Percentiles rank a stretch among this genome's conserved stretches.
Conservation (phyloP, 495 filamentous ascomycete species). For the Aspergillus ostianus region DNA sequence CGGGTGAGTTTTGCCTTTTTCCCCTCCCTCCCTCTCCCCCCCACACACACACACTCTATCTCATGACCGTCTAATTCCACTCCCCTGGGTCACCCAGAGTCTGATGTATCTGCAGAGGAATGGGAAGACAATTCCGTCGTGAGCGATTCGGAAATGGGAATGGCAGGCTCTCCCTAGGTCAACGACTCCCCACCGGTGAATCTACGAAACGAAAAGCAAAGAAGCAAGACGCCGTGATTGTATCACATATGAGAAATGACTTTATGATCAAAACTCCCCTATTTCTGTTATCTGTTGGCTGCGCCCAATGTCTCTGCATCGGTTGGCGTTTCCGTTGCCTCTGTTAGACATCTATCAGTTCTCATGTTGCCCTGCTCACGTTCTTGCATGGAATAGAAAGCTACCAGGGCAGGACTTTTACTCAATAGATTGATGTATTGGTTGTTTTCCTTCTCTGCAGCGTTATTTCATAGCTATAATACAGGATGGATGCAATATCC, state of each 20-base stretch:
- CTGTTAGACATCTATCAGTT: too few species aligned
- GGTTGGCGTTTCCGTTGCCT: slow-evolving; percentile 21
- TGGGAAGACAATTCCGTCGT: slow-evolving; percentile 48
- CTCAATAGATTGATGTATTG: background rate
- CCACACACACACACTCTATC: too few species aligned
- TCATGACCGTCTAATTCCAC: slow-evolving; percentile 21
- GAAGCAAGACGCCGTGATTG: slow-evolving; percentile 17
- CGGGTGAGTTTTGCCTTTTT: slow-evolving; percentile 35
- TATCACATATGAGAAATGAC: slow-evolving; percentile 32
- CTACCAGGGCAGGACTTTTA: slow-evolving; percentile 6
- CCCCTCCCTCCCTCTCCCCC: too few species aligned
- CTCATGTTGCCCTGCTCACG: background rate
- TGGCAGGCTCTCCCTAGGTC: slow-evolving; percentile 35
- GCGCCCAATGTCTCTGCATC: slow-evolving; percentile 20
- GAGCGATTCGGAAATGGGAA: slow-evolving; percentile 44
- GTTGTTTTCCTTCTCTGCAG: background rate
- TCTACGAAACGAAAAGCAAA: background rate
- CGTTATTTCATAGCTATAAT: background rate
- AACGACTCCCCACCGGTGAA: background rate
- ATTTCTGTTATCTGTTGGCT: slow-evolving; percentile 9
- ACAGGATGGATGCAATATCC: background rate
- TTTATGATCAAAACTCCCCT: slow-evolving; percentile 21
- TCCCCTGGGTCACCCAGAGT: slow-evolving; percentile 28
- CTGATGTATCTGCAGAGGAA: slow-evolving; percentile 44
- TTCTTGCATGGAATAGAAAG: slow-evolving; percentile 8